Evolutionary conservation across 2,329 filamentous ascomycete species (phyloP).

Genomic region (Arthrocladium fulminans): DNA sequence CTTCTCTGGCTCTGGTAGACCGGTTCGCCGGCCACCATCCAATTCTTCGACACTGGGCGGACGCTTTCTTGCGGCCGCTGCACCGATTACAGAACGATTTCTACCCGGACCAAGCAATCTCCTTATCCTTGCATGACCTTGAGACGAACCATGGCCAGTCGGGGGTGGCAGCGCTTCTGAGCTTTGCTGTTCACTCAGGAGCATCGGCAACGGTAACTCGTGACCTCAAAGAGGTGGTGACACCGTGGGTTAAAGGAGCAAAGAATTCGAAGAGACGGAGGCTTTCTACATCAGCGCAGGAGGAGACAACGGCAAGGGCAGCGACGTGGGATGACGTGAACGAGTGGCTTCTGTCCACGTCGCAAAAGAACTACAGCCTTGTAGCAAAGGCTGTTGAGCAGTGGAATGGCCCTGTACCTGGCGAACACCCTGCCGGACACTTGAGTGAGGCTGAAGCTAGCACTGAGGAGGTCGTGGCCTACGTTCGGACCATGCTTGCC

Average conservation of each 20-base stretch:
- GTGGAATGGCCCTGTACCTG: conserved; percentile 53
- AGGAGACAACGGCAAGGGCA: conserved; percentile 19
- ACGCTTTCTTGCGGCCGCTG: conserved; percentile 51
- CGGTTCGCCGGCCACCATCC: conserved; percentile 49
- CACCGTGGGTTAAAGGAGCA: conserved; percentile 55
- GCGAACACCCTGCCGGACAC: no score
- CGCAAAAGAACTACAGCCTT: conserved; percentile 41
- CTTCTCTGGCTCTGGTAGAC: conserved; percentile 47
- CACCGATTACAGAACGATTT: conserved; percentile 55
- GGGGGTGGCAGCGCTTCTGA: conserved; percentile 47
- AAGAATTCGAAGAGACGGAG: conserved; percentile 47
- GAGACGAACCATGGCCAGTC: conserved; percentile 43
- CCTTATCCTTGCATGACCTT: conserved; percentile 43
- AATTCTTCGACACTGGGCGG: conserved; percentile 49
- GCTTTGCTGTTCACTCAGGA: conserved; percentile 30
- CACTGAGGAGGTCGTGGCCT: conserved; percentile 38
- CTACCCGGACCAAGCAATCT: conserved; percentile 43
- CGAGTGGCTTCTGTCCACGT: conserved; percentile 49
- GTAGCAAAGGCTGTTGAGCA: conserved; percentile 44
- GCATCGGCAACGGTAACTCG: conserved; percentile 36
- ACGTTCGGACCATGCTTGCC: conserved; percentile 53
- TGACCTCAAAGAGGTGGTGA: conserved; percentile 51
- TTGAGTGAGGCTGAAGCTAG: conserved; percentile 29
- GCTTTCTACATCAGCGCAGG: conserved; percentile 28
- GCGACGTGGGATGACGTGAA: conserved; percentile 49